Base-by-base conservation (phyloP, 2,329 filamentous ascomycete species). In the Lachnellula arida region DNA sequence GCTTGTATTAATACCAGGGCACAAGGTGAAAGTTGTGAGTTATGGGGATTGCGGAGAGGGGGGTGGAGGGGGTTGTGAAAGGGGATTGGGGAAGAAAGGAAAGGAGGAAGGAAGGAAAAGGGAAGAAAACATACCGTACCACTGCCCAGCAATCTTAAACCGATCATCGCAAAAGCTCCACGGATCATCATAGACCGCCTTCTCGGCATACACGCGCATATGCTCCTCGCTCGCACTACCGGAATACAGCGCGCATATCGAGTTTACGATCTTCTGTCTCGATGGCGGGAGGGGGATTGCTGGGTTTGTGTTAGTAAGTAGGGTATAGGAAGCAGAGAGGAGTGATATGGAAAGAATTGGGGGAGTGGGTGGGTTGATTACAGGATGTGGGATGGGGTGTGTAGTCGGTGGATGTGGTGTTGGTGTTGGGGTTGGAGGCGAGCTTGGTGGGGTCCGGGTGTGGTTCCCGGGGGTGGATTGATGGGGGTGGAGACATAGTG, bases 131-230 rank as follows among this genome's bases (percentile, higher is more conserved):
- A 32, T 32, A 32, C 28, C 28, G 60, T 75, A 78, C 75, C 76
- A 79, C 61, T 80, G 75, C 7, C 76, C 76, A 2, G 76, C 76
- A 56, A 80, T 78, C 62, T 78, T 79, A 57, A 76, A 78, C 51
- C 76, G 64, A 0, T 74, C 78, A 63, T 80, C 76, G 60, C 75
- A 78, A 60, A 76, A 79, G 57, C 73, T 76, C 64, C 72, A 76
- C 1, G 75, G 74, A 60, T 79, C 76, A 53, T 79, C 75, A 58
- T 78, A 77, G 23, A 78, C 66, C 2, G 74, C 68, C 49, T 76
- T 70, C 43, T 72, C 68, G 2, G 74, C 73, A 59, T 79, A 80
- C 1, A 78, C 76, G 44, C 70, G 66, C 73, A 80, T 78, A 58
- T 80, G 75, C 12, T 75, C 65, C 59, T 79, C 73, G 53, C 69